Evolutionary conservation across 2,329 filamentous ascomycete genomes (phyloP), one percentile per base, ranked within the genome.

Genomic region (Xylogone sp.): DNA sequence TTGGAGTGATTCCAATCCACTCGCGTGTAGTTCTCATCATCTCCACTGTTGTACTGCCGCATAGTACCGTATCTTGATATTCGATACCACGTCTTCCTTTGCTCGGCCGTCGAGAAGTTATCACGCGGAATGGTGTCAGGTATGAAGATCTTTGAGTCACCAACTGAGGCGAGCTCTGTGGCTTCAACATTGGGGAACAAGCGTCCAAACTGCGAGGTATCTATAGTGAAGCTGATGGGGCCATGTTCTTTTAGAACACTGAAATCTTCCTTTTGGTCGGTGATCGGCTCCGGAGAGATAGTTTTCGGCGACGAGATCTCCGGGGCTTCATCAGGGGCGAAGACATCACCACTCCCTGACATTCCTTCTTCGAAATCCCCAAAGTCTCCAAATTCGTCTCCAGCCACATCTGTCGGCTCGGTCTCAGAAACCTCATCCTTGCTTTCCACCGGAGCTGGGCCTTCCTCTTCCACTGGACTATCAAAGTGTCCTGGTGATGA

Each of bases 41-140:
- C 76, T 42, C 78, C 81, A 2, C 68, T 66, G 50, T 83, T 73
- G 57, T 85, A 75, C 53, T 77, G 78, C 5, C 81, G 73, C 58
- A 77, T 74, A 0, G 82, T 82, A 2, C 82, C 83, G 50, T 74
- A 75, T 4, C 83, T 76, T 7, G 83, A 84, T 18, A 86, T 67
- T 19, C 82, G 79, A 57, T 86, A 85, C 84, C 84, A 87, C 7
- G 75, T 73, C 59, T 81, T 84, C 46, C 84, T 80, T 64, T 86
- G 76, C 2, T 77, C 76, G 3, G 77, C 75, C 2, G 74, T 71
- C 3, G 70, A 69, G 53, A 84, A 84, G 22, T 71, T 78, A 61
- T 84, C 79, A 24, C 59, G 48, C 42, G 60, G 60, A 19, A 62
- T 43, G 21, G 46, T 57, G 49, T 66, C 64, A 9, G 60, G 51